Percentiles rank a stretch among this genome's conserved stretches.
phyloP scores from a whole-genome alignment of 139 green algal genomes.

The Deuterostichococcus epilithicus region DNA sequence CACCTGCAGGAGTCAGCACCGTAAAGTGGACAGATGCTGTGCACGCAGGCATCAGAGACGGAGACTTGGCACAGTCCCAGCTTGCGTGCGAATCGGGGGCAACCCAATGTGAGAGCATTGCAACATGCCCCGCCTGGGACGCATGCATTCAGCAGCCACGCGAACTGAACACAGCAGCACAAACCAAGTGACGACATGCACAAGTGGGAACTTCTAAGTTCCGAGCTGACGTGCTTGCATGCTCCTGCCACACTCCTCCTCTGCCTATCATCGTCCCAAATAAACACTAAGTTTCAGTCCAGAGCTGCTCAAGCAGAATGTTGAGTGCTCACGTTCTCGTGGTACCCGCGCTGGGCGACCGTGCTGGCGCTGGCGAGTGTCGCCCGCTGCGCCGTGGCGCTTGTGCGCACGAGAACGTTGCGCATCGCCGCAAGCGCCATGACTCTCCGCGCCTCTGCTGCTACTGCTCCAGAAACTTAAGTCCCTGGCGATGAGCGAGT shows the following conservation, averaged over 20 bases:
- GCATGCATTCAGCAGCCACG: not conserved
- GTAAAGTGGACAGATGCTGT: no score
- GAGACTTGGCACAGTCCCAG: not conserved
- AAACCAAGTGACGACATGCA: no score
- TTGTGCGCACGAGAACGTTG: not conserved
- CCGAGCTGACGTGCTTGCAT: no score
- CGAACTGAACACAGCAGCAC: no score
- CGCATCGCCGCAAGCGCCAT: not conserved
- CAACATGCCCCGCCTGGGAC: not conserved
- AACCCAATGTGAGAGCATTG: not conserved
- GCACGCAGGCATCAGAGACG: not conserved
- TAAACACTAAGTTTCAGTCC: not conserved
- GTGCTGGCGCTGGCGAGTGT: not conserved
- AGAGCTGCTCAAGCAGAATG: not conserved
- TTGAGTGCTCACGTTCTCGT: slow-evolving; percentile 66
- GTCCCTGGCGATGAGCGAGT: no score
- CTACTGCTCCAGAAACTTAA: no score
- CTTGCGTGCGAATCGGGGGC: not conserved
- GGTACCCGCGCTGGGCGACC: slow-evolving; percentile 41
- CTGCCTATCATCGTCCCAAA: no score
- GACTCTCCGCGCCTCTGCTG: no score
- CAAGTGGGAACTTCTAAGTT: no score
- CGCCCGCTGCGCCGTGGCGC: not conserved
- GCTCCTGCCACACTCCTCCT: no score
- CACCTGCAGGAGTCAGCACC: slow-evolving; percentile 69